phyloP scores from a whole-genome alignment of 2,329 filamentous ascomycete species.

The Neonectria punicea region DNA sequence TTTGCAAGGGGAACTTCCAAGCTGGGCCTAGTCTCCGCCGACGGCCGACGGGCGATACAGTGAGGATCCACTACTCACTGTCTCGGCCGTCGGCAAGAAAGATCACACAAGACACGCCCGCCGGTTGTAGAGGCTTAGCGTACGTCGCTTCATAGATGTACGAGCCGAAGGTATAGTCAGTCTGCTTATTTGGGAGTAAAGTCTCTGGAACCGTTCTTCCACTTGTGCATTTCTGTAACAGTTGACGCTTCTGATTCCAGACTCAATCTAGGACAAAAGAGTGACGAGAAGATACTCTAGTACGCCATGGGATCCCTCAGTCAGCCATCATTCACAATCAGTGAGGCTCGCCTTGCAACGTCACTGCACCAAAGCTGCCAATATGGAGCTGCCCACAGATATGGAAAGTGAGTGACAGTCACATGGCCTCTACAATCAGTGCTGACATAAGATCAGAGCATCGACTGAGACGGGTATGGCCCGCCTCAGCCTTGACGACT shows the following conservation, averaged over 20 bases:
- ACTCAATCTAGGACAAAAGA: too few relatives aligned
- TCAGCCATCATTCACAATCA: neutral
- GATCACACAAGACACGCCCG: neutral
- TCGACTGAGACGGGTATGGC: slow-evolving; percentile 7
- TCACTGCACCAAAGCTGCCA: neutral
- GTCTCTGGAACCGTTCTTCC: neutral
- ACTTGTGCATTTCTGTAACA: too few relatives aligned
- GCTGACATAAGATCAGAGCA: neutral
- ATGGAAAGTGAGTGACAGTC: neutral
- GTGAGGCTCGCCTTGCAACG: neutral
- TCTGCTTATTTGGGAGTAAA: neutral
- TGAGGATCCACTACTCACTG: neutral
- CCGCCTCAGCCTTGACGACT: neutral
- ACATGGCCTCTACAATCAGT: neutral
- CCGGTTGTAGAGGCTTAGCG: neutral
- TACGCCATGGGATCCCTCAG: neutral
- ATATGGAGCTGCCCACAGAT: neutral
- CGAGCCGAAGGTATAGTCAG: neutral
- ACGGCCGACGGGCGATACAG: neutral
- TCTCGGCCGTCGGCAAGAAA: neutral
- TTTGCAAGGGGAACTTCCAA: neutral
- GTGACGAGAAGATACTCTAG: too few relatives aligned
- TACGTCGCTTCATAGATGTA: neutral
- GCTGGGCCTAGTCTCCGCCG: neutral
- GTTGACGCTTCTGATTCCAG: too few relatives aligned